These are phyloP conservation scores for Stemphylium lycopersici DNA, from an alignment of 2,329 filamentous ascomycete genomes.

Conservation along the genomic window DNA sequence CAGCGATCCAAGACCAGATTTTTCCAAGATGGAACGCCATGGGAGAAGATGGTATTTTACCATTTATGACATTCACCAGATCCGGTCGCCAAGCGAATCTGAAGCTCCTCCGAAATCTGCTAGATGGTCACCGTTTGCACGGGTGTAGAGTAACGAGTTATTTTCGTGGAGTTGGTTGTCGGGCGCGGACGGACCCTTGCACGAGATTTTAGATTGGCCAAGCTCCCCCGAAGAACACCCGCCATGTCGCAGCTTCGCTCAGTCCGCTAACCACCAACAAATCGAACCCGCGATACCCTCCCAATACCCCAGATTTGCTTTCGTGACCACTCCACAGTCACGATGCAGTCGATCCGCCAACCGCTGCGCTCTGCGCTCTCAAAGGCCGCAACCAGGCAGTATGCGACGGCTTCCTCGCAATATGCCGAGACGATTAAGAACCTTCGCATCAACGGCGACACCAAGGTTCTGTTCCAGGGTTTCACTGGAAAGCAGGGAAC, in stretches of 20 bases:
- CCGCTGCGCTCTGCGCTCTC: conserved; percentile 72
- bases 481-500: conserved; percentile 98
- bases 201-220: conserved; percentile 25
- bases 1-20: not conserved
- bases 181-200: conserved; percentile 20
- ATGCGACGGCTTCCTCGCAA: conserved; percentile 72
- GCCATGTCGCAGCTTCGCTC: conserved; percentile 32
- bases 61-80: not conserved
- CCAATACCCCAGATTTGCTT: conserved; percentile 23
- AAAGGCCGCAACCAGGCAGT: conserved; percentile 73
- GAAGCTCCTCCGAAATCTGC: not conserved
- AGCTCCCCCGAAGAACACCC: conserved; percentile 28
- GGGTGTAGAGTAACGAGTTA: conserved; percentile 12
- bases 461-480: conserved; percentile 95
- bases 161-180: conserved; percentile 23
- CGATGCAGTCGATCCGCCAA: conserved; percentile 86
- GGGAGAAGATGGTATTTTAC: not conserved
- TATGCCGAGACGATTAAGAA: conserved; percentile 62
- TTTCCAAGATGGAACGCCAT: not conserved
- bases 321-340: conserved; percentile 48
- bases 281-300: conserved; percentile 19
- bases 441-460: conserved; percentile 89
- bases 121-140: not conserved
- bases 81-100: not conserved
- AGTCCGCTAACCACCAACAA: conserved; percentile 27